A percentile compares a stretch with the other conserved stretches of the same genome.
phyloP scores from a whole-genome alignment of 1,284 basidiomycete genomes.

The Microbotryomycetes sp. region DNA sequence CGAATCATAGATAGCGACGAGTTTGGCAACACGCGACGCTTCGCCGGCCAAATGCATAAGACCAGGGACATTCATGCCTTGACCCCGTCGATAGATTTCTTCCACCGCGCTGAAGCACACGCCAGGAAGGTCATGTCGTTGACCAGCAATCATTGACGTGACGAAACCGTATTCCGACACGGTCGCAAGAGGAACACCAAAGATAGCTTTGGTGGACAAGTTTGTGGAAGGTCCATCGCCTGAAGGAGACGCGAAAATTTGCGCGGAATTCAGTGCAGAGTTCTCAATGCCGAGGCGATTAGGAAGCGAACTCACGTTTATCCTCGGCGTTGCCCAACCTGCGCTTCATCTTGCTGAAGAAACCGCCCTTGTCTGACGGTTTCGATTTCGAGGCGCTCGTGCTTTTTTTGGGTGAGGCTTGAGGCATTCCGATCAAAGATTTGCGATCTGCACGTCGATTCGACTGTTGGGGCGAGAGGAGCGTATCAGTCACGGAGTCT shows the following conservation, averaged over 20 bases:
- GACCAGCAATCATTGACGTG: slow-evolving; percentile 41
- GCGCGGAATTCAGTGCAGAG: too few relatives aligned
- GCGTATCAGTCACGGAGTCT: too few relatives aligned
- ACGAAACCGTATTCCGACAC: slow-evolving; percentile 40
- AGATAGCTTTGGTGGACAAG: slow-evolving; percentile 16
- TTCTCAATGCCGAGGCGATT: too few relatives aligned
- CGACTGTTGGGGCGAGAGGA: neutral
- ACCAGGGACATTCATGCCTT: slow-evolving; percentile 41
- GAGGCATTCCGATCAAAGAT: slow-evolving; percentile 15
- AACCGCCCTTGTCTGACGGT: slow-evolving; percentile 2
- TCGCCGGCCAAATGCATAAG: slow-evolving; percentile 41
- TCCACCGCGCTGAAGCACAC: slow-evolving; percentile 42
- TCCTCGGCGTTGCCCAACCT: slow-evolving; percentile 11
- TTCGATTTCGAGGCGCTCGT: neutral
- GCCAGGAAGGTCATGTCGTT: slow-evolving; percentile 42
- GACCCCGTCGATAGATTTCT: slow-evolving; percentile 43
- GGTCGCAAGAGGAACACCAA: slow-evolving; percentile 37
- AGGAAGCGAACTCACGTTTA: neutral
- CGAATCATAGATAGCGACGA: slow-evolving; percentile 40
- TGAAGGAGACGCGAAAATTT: too few relatives aligned
- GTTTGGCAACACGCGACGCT: slow-evolving; percentile 37
- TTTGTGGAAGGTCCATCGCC: too few relatives aligned
- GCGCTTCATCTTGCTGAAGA: slow-evolving; percentile 25
- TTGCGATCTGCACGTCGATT: slow-evolving; percentile 11
- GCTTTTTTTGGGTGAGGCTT: neutral